Percentiles rank a stretch among this genome's conserved stretches.
phyloP scores from a whole-genome alignment of 345 rosid species.

The Microthlaspi erraticum region DNA sequence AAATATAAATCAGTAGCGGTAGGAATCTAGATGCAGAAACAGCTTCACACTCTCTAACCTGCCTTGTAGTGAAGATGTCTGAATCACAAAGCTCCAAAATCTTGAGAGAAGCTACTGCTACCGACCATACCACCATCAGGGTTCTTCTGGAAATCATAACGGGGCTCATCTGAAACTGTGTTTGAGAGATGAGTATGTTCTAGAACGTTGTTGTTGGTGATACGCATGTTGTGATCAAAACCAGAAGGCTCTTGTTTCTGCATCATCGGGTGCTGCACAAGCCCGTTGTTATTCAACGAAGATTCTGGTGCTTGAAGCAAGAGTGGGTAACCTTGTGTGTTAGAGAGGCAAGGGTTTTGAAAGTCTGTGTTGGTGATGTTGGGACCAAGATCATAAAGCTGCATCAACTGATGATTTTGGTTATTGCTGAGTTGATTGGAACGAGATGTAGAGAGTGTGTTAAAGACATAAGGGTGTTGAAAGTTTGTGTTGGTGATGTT shows the following conservation, averaged over 20 bases:
- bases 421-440: slow-evolving; percentile 7
- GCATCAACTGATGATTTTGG: slow-evolving; percentile 5
- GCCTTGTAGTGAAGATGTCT: slow-evolving; percentile 6
- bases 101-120: slow-evolving; percentile 9
- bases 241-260: slow-evolving; percentile 2
- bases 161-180: neutral
- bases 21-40: too few species aligned
- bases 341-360: neutral
- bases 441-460: slow-evolving; percentile 15
- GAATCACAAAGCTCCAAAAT: neutral
- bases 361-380: neutral
- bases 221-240: slow-evolving; percentile 14
- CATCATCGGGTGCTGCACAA: neutral
- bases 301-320: slow-evolving; percentile 14
- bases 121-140: neutral
- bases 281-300: neutral
- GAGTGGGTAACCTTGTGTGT: neutral
- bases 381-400: slow-evolving; percentile 5
- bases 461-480: too few species aligned
- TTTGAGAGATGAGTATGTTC: neutral
- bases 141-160: neutral
- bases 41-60: too few species aligned
- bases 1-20: too few species aligned
- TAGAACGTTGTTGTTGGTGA: slow-evolving; percentile 1
- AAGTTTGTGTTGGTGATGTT: too few species aligned